Percentiles rank a stretch among this genome's conserved stretches.
Conservation (phyloP, 192 early-diverging fungal genomes). For the Backusella sp. region DNA sequence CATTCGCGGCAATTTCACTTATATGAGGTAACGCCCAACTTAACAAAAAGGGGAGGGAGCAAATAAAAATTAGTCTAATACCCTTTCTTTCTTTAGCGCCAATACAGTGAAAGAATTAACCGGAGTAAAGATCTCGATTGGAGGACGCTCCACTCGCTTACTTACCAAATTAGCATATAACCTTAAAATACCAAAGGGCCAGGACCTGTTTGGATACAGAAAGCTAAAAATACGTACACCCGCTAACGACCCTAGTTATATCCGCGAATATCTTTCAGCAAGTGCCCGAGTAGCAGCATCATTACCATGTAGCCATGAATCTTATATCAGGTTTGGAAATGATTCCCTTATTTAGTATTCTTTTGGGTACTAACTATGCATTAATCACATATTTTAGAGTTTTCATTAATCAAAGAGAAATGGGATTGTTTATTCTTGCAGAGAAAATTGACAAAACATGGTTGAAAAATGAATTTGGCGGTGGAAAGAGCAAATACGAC, state of each 20-base stretch:
- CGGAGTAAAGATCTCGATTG: slow-evolving; percentile 5
- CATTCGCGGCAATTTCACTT: slow-evolving; percentile 17
- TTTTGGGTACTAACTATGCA: not conserved
- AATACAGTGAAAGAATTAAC: not conserved
- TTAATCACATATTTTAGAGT: slow-evolving; percentile 19
- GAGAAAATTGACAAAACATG: slow-evolving; percentile 23
- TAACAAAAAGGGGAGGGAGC: not conserved
- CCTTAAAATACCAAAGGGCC: slow-evolving; percentile 11
- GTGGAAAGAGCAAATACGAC: not conserved
- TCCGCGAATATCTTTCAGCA: slow-evolving; percentile 25
- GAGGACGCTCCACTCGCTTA: slow-evolving; percentile 23
- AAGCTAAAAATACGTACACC: slow-evolving; percentile 29
- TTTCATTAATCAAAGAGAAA: slow-evolving; percentile 10
- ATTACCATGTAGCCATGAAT: slow-evolving; percentile 12
- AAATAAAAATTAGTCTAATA: no score
- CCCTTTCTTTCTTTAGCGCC: slow-evolving; percentile 1
- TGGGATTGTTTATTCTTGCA: slow-evolving; percentile 9
- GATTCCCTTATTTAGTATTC: not conserved
- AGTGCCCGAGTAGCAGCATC: slow-evolving; percentile 16
- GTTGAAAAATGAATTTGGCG: slow-evolving; percentile 13
- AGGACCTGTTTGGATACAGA: slow-evolving; percentile 17
- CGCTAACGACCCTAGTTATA: slow-evolving; percentile 27
- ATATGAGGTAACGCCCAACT: slow-evolving; percentile 18
- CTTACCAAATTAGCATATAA: slow-evolving; percentile 33
- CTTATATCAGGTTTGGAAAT: slow-evolving; percentile 29